These are phyloP conservation scores for Leccinum glutinopallens DNA, from an alignment of 1,284 basidiomycete genomes.

Conservation along the genomic window DNA sequence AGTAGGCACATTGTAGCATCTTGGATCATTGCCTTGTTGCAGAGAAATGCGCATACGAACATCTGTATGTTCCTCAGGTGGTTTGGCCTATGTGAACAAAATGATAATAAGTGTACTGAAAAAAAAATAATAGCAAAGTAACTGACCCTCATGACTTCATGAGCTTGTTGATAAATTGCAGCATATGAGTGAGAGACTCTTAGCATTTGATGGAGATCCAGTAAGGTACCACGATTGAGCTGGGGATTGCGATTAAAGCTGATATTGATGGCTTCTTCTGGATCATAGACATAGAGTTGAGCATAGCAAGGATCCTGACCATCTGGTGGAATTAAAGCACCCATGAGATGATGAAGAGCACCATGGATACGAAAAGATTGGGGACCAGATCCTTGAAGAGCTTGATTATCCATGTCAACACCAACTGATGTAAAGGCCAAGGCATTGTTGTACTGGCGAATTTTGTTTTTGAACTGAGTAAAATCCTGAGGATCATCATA, in stretches of 20 bases:
- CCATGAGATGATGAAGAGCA: neutral
- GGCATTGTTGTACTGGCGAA: too few species aligned
- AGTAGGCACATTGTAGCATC: too few species aligned
- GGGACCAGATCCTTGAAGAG: conserved; percentile 33
- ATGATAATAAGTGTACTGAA: too few species aligned
- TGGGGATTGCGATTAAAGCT: neutral
- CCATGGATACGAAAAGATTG: conserved; percentile 33
- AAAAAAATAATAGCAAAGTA: neutral
- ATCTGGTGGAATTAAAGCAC: neutral
- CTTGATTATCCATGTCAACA: too few species aligned
- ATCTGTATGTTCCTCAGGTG: too few species aligned
- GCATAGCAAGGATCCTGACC: neutral
- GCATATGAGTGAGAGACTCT: conserved; percentile 33
- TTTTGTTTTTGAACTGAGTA: too few species aligned
- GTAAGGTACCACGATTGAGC: neutral
- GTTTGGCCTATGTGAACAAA: too few species aligned
- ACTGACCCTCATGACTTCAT: conserved; percentile 29
- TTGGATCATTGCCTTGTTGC: too few species aligned
- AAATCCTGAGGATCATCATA: too few species aligned
- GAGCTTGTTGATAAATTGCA: conserved; percentile 31
- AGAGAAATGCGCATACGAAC: too few species aligned
- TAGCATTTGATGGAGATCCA: conserved; percentile 33
- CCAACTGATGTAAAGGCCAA: too few species aligned
- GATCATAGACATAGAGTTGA: neutral
- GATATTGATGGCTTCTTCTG: neutral